These are phyloP conservation scores for Aristolochia contorta DNA, from an alignment of 164 flowering plant species.

Conservation along the genomic window DNA sequence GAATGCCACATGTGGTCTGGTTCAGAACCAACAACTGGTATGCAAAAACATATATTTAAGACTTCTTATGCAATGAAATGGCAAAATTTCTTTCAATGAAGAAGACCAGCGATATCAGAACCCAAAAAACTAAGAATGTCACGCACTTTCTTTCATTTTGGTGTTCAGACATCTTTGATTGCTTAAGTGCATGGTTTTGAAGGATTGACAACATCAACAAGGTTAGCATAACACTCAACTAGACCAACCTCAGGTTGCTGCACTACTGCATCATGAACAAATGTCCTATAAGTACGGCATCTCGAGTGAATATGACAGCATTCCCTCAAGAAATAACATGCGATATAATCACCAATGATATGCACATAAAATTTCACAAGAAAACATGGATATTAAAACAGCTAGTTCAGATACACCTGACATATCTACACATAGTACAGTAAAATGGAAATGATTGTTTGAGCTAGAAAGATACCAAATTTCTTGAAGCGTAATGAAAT, in stretches of 20 bases:
- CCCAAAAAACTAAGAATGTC: no score
- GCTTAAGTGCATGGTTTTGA: no score
- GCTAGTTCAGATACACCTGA: not conserved
- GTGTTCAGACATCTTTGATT: no score
- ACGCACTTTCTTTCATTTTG: no score
- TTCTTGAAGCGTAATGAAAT: slow-evolving; percentile 67
- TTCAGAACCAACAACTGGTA: not conserved
- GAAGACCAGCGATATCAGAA: no score
- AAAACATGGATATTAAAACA: not conserved
- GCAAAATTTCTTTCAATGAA: no score
- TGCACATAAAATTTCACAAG: not conserved
- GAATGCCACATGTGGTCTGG: not conserved
- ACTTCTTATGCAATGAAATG: no score
- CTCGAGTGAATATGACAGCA: not conserved
- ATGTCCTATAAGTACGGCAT: not conserved
- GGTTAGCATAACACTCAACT: no score
- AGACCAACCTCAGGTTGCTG: no score
- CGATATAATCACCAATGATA: not conserved
- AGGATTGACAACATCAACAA: no score
- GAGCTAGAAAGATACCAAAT: slow-evolving; percentile 24
- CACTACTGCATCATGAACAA: no score
- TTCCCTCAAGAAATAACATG: not conserved
- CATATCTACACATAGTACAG: not conserved
- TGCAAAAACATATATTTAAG: not conserved
- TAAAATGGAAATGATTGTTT: not conserved